Conservation (phyloP, 1,284 basidiomycete species). For the Schizophyllum amplum region DNA sequence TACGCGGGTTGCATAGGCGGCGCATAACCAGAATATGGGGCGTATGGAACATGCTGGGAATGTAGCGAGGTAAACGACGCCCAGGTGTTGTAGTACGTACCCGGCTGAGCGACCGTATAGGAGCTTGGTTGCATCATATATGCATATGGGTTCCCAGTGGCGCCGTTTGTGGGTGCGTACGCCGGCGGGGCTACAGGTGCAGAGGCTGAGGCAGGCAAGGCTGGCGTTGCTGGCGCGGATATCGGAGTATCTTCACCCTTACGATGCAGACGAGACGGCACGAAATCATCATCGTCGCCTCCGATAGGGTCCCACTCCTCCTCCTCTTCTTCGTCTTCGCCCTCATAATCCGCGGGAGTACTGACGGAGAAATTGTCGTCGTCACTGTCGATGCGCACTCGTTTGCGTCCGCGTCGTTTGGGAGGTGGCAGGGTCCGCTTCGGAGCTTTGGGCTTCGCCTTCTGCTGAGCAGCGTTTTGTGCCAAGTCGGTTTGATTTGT, state of each 20-base stretch:
- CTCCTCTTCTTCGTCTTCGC: not conserved
- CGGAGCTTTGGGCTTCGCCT: slow-evolving; percentile 22
- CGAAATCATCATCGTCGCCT: not conserved
- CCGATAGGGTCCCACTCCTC: not conserved
- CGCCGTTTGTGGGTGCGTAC: not conserved
- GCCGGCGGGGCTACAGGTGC: not conserved
- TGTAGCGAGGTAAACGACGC: not conserved
- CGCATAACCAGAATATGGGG: not conserved
- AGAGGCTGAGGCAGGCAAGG: not conserved
- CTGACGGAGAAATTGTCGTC: slow-evolving; percentile 45
- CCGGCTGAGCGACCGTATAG: no score
- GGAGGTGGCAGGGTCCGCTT: slow-evolving; percentile 52
- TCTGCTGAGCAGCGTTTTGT: slow-evolving; percentile 4
- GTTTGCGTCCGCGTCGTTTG: slow-evolving; percentile 34
- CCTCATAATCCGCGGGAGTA: slow-evolving; percentile 12
- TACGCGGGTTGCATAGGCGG: not conserved
- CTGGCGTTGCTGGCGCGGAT: not conserved
- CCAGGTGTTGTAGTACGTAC: not conserved
- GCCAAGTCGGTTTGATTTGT: not conserved
- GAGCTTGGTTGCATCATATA: not conserved
- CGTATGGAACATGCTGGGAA: not conserved
- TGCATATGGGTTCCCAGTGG: not conserved
- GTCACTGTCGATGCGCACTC: slow-evolving; percentile 39
- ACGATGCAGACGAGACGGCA: not conserved
- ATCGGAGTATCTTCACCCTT: not conserved